Percentiles rank a stretch among this genome's conserved stretches.
Evolutionary conservation across 2,329 filamentous ascomycete species (phyloP).

Genomic region (Plectosphaerella sp.): DNA sequence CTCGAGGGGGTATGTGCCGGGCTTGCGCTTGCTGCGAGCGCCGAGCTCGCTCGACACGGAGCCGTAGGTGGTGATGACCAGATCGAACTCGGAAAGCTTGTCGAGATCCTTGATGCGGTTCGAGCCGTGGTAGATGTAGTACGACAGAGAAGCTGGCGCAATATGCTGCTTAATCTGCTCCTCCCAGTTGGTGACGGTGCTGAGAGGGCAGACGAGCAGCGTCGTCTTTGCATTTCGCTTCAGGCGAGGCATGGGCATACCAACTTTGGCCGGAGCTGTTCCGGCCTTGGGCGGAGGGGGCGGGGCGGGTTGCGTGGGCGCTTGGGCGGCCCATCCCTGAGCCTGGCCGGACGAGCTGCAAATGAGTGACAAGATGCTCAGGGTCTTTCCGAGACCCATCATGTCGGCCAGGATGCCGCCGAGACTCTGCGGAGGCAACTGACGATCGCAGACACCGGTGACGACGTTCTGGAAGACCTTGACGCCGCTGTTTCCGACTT

Average conservation of each 20-base stretch:
- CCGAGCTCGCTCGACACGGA: conserved; percentile 78
- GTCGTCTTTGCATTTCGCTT: conserved; percentile 71
- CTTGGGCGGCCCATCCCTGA: conserved; percentile 51
- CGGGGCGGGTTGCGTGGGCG: conserved; percentile 44
- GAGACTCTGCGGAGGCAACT: conserved; percentile 60
- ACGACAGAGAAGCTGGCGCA: conserved; percentile 57
- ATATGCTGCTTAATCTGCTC: conserved; percentile 85
- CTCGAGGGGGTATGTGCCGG: conserved; percentile 60
- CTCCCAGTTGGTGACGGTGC: conserved; percentile 91
- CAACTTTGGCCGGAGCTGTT: conserved; percentile 8
- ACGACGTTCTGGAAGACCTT: conserved; percentile 78
- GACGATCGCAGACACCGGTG: conserved; percentile 61
- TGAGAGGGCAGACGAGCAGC: conserved; percentile 82
- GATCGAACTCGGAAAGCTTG: conserved; percentile 68
- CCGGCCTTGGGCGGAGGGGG: conserved; percentile 29
- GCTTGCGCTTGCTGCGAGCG: conserved; percentile 56
- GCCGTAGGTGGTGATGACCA: conserved; percentile 91
- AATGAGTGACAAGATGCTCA: conserved; percentile 80
- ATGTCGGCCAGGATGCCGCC: conserved; percentile 78
- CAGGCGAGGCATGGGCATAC: conserved; percentile 46
- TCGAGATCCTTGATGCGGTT: conserved; percentile 66
- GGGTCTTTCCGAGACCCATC: conserved; percentile 84
- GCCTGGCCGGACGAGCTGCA: conserved; percentile 61
- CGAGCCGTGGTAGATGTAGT: conserved; percentile 82
- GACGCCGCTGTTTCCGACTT: conserved; percentile 43